Percentiles rank a stretch among this genome's conserved stretches.
Evolutionary conservation across 2,329 filamentous ascomycete species (phyloP).

Genomic region (Trichoderma atrobrunneum): DNA sequence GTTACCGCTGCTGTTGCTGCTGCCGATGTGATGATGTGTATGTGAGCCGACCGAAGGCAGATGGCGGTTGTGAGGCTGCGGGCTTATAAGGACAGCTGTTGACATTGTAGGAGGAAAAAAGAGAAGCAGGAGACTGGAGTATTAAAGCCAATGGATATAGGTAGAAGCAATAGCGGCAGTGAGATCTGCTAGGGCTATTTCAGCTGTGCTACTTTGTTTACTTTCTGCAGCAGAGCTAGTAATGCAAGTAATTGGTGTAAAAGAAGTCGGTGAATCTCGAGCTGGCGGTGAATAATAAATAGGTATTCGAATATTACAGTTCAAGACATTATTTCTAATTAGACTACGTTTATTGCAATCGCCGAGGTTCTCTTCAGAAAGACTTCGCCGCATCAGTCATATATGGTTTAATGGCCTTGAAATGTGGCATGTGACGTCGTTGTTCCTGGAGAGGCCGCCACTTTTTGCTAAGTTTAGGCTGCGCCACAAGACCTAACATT

Average conservation of each 20-base stretch:
- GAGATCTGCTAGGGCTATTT: background rate
- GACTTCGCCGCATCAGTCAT: background rate
- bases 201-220: background rate
- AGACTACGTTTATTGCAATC: background rate
- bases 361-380: background rate
- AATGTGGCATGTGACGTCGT: slow-evolving; percentile 5
- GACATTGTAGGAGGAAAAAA: background rate
- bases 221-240: background rate
- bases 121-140: background rate
- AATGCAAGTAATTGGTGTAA: background rate
- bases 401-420: background rate
- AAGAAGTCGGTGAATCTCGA: background rate
- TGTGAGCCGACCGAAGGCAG: background rate
- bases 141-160: background rate
- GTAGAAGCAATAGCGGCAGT: background rate
- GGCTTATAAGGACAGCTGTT: background rate
- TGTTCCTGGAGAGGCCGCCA: slow-evolving; percentile 11
- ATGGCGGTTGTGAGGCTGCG: background rate
- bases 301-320: background rate
- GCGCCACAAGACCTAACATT: background rate
- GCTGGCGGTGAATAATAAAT: background rate
- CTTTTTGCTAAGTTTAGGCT: background rate
- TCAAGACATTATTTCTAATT: background rate
- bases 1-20: background rate
- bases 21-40: background rate